Evolutionary conservation across 2,329 filamentous ascomycete genomes (phyloP), one percentile per base, ranked within the genome.

Genomic region (Fusarium devonianum): DNA sequence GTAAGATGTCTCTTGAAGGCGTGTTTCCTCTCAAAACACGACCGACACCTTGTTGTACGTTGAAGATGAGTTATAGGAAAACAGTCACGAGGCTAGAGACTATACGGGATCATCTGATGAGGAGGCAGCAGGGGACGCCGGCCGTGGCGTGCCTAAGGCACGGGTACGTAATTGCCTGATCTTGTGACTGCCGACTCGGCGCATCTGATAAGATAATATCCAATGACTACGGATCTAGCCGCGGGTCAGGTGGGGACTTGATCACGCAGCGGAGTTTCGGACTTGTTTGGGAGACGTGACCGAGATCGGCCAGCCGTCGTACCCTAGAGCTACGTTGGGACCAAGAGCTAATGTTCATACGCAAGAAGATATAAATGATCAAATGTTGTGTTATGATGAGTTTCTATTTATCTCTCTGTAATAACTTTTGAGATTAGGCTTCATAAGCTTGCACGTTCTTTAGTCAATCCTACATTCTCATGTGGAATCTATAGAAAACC

Each of bases 171-270:
- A n/a, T n/a, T 36, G 53, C 33, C 18, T 45, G 50, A 21, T 32
- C 55, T 37, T 48, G 55, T 60, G 56, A 60, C 56, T 42, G 52
- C 40, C 29, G 35, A 19, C 25, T 39, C 35, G 18, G 22, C 40
- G 13, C 21, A 63, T 63, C 61, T 60, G 61, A 63, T 63, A 64
- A 63, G 61, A 63, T 63, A 13, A 46, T 36, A 30, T 48, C 60
- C 60, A 63, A 63, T 63, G 16, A 53, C 18, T 17, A 49, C 60
- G 60, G 60, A 64, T 63, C 52, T 58, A 63, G 26, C 60, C 60
- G 60, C 36, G 4, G 21, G 7, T 25, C 13, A 62, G 44, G 55
- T 59, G 56, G 56, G 8, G 33, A 25, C n/a, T 9, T 11, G 14
- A 18, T 14, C 13, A 17, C 7, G 13, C 13, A 6, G 34, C 16